Base-by-base conservation (phyloP, 2,329 filamentous ascomycete genomes). In the Verticillium zaregamsianum region DNA sequence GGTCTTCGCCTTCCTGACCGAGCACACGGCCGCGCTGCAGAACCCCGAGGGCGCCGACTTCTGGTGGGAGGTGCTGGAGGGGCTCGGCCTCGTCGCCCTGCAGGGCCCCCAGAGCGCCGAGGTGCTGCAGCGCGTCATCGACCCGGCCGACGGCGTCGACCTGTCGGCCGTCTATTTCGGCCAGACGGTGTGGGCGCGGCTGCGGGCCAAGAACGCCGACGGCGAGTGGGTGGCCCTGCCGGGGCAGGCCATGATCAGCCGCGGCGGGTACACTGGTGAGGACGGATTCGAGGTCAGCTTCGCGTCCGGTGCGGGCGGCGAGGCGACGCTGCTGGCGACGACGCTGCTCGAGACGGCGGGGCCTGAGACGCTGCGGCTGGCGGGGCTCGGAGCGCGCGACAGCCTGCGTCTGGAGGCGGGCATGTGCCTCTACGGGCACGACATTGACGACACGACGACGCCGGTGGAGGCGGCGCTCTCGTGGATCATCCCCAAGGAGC, bases 401-500 rank as follows among this genome's bases (percentile, higher is more conserved):
- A 96, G 90, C 64, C 86, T 99, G 63, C 89, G 95, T 56, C 87
- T 99, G 33, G 95, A 99, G 79, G 95, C 95, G 0, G 95, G 95
- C 64, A 96, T 99, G 94, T 99, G 95, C 76, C 84, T 99, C n/a
- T 99, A 99, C 78, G 95, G 95, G n/a, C 92, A 98, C 78, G 95
- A 99, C 75, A 85, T 99, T 40, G 88, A 96, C 73, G 94, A 97
- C 72, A 75, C 76, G n/a, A 86, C 82, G 20, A 86, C 84, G 17
- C 84, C 84, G 17, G 82, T 83, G 65, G 85, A 87, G 75, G 85
- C 77, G 35, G 80, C 75, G 15, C 80, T 87, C 35, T 72, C 74
- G 66, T 99, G 95, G 94, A 86, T 97, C 71, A 88, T 99, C 63
- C 89, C 90, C 66, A 93, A 92, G 72, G 86, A 89, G 61, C 87